Base-by-base conservation (phyloP, 1,284 basidiomycete genomes). In the Ustilago bromivora region DNA sequence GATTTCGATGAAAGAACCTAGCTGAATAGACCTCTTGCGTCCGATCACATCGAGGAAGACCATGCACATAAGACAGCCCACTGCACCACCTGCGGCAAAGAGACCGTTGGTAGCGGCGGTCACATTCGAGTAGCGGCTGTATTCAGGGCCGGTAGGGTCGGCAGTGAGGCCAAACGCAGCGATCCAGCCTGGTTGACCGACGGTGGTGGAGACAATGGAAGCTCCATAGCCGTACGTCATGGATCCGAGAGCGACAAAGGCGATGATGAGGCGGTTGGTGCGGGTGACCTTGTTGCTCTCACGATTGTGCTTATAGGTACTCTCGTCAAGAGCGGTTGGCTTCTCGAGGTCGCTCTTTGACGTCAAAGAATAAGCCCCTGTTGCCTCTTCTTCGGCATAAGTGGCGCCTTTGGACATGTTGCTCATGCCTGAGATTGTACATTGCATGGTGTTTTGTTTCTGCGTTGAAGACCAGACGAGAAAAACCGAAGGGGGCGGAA, bases 151-250 rank as follows among this genome's bases (percentile, higher is more conserved):
- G 31, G 49, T 51, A 17, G 49, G 23, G 28, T 51, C 31, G 3
- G 49, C 49, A 13, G 49, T 51, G 12, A 51, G 49, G 49, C 49
- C 15, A 13, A 51, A 51, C 15, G 49, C 49, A 12, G 49, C 31
- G 49, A 51, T 51, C 49, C 49, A 51, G 31, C 49, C 49, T 13
- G 49, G 49, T 32, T 51, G 49, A 51, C 49, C 49, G 31, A 51
- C 49, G 49, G 49, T 51, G 31, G 49, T 51, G 4, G 49, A 51
- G 11, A 51, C 49, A 13, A 51, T 51, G 8, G 49, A 51, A 7
- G 49, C 49, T 31, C 49, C 49, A 17, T 51, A 51, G 31, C 49
- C 49, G 13, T 51, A 51, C 13, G 49, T 51, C 49, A 51, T 51
- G 28, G 49, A 51, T 12, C 49, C 49, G 8, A 51, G 28, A 4